Percentiles rank a stretch among this genome's conserved stretches.
These are phyloP conservation scores for Cryptococcus sp. DNA, from an alignment of 1,284 basidiomycete genomes.

Conservation along the genomic window DNA sequence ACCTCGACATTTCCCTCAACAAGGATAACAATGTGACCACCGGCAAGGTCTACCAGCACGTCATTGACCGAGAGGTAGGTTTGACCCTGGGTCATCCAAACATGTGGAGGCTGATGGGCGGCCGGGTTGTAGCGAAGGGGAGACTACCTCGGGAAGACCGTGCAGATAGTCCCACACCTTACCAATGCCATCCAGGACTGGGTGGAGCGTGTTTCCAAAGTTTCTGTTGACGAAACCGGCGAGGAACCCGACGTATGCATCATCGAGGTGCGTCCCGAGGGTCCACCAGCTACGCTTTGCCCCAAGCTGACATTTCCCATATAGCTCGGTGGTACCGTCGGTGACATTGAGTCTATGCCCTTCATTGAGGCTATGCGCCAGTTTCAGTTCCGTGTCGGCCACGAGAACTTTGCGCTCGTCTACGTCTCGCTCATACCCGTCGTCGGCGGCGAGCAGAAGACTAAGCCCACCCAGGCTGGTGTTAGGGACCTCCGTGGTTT, in stretches of 20 bases:
- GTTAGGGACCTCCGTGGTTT: constrained; percentile 91
- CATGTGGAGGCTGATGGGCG: neutral
- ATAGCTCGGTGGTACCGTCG: constrained; percentile 91
- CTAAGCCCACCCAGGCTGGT: constrained; percentile 97
- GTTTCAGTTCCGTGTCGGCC: constrained; percentile 97
- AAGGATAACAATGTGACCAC: constrained; percentile 98
- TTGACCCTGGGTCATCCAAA: neutral
- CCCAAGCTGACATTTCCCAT: neutral
- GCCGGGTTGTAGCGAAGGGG: constrained; percentile 67
- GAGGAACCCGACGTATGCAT: constrained; percentile 96
- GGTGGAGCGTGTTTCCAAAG: constrained; percentile 91
- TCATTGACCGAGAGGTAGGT: constrained; percentile 94
- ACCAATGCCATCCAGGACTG: constrained; percentile 98
- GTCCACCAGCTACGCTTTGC: neutral
- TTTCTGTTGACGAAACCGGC: constrained; percentile 91
- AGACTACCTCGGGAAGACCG: constrained; percentile 97
- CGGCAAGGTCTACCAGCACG: constrained; percentile 94
- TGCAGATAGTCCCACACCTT: constrained; percentile 95
- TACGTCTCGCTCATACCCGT: constrained; percentile 98
- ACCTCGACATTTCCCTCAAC: constrained; percentile 89
- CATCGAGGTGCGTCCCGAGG: constrained; percentile 68
- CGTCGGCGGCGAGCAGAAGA: constrained; percentile 98
- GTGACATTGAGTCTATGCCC: constrained; percentile 93
- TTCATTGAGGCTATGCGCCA: constrained; percentile 99
- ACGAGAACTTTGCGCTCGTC: constrained; percentile 95